Evolutionary conservation across 352 stramenopile species (phyloP).

Genomic region (Thraustotheca clavata): DNA sequence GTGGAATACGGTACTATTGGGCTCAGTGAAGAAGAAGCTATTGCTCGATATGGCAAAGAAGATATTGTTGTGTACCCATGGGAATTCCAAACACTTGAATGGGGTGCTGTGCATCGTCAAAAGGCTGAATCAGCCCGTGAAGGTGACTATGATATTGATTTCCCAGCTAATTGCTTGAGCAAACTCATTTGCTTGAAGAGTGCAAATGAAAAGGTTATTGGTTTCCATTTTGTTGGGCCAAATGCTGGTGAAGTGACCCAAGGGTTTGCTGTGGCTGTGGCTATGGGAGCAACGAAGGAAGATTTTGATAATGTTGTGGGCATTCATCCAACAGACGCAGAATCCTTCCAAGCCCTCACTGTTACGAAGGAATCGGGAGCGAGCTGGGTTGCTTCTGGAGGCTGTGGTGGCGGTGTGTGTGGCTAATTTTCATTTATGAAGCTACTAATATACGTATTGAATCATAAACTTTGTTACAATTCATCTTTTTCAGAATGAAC

Average conservation of each 20-base stretch:
- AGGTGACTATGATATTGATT: slow-evolving; percentile 15
- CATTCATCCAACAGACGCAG: slow-evolving; percentile 32
- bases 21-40: slow-evolving; percentile 22
- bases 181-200: slow-evolving; percentile 22
- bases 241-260: slow-evolving; percentile 25
- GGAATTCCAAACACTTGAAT: slow-evolving; percentile 19
- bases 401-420: slow-evolving; percentile 34
- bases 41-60: slow-evolving; percentile 17
- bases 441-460: neutral
- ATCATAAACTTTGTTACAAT: slow-evolving; percentile 5
- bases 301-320: slow-evolving; percentile 23
- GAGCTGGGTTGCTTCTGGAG: slow-evolving; percentile 25
- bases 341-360: slow-evolving; percentile 27
- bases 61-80: slow-evolving; percentile 21
- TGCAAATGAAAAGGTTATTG: slow-evolving; percentile 18
- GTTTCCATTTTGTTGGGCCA: slow-evolving; percentile 22
- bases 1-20: slow-evolving; percentile 21
- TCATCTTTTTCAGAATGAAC: neutral
- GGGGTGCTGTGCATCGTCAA: neutral
- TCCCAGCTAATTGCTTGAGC: slow-evolving; percentile 19
- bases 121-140: slow-evolving; percentile 9
- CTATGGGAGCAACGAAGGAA: slow-evolving; percentile 29
- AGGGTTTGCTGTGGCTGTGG: slow-evolving; percentile 29
- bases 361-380: slow-evolving; percentile 30
- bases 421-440: slow-evolving; percentile 22